A percentile compares a stretch with the other conserved stretches of the same genome.
Conservation (phyloP, 495 filamentous ascomycete species). For the Penicillium cosmopolitanum region DNA sequence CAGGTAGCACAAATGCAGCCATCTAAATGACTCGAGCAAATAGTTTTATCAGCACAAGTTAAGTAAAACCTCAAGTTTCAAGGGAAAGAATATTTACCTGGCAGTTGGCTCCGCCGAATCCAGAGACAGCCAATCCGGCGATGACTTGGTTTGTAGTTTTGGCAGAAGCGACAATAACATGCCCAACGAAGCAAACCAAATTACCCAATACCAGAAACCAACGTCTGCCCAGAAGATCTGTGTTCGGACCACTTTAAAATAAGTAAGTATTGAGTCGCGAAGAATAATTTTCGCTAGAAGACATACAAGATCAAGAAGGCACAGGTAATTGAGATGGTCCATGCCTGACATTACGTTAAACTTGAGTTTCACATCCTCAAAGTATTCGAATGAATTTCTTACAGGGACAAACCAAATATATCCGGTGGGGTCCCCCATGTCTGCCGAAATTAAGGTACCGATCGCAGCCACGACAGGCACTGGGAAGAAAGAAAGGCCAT, state of each 20-base stretch:
- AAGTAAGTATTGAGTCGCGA: background rate
- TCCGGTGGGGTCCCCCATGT: slow-evolving; percentile 25
- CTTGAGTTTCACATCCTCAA: background rate
- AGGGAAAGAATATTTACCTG: slow-evolving; percentile 14
- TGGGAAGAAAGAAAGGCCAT: slow-evolving; percentile 33
- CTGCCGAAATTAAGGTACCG: slow-evolving; percentile 22
- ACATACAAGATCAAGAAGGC: slow-evolving; percentile 31
- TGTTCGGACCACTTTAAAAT: slow-evolving; percentile 26
- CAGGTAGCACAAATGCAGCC: slow-evolving; percentile 32
- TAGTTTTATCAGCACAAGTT: background rate
- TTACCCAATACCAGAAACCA: slow-evolving; percentile 34
- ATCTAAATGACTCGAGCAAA: slow-evolving; percentile 18
- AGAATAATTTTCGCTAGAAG: background rate
- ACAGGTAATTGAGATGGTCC: slow-evolving; percentile 33
- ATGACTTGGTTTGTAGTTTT: slow-evolving; percentile 29
- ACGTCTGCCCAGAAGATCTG: slow-evolving; percentile 30
- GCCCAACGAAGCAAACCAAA: slow-evolving; percentile 30
- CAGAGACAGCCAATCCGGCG: slow-evolving; percentile 25
- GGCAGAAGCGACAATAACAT: slow-evolving; percentile 28
- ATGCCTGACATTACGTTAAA: slow-evolving; percentile 15
- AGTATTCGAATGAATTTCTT: background rate
- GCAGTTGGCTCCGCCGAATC: slow-evolving; percentile 32
- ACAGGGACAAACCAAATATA: slow-evolving; percentile 34
- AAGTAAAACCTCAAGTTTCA: background rate
- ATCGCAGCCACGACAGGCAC: slow-evolving; percentile 27